These are phyloP conservation scores for Teunomyces kruisii DNA, from an alignment of 805 yeast genomes.

Conservation along the genomic window DNA sequence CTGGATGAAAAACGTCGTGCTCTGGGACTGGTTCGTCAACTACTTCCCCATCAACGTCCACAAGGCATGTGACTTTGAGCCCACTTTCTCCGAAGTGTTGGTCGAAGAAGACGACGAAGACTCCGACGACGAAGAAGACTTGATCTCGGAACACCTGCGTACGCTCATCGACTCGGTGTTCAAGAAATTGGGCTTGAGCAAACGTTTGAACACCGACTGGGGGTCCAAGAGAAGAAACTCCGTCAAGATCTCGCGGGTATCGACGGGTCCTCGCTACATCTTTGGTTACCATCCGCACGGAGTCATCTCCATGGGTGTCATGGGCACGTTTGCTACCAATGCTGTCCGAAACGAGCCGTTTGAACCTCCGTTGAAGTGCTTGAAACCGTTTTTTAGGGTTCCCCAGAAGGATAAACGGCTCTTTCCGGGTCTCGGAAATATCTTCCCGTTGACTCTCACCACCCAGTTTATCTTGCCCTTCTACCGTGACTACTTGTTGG, in stretches of 20 bases:
- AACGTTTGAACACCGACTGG: slow-evolving; percentile 33
- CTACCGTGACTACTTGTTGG: slow-evolving; percentile 79
- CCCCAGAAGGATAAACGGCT: slow-evolving; percentile 65
- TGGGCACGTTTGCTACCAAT: slow-evolving; percentile 75
- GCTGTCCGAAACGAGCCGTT: slow-evolving; percentile 43
- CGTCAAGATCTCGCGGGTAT: slow-evolving; percentile 18
- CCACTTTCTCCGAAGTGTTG: slow-evolving; percentile 56
- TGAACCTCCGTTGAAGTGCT: slow-evolving; percentile 31
- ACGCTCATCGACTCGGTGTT: slow-evolving; percentile 37
- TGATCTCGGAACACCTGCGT: slow-evolving; percentile 36
- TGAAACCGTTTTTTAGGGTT: slow-evolving; percentile 49
- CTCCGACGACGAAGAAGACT: slow-evolving; percentile 43
- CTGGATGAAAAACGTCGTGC: slow-evolving; percentile 51
- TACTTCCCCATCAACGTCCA: slow-evolving; percentile 80
- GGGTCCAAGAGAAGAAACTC: slow-evolving; percentile 5
- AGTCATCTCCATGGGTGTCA: slow-evolving; percentile 86
- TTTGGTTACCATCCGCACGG: slow-evolving; percentile 98
- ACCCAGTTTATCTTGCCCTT: slow-evolving; percentile 84
- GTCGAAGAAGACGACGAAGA: slow-evolving; percentile 23
- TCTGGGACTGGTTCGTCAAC: slow-evolving; percentile 72
- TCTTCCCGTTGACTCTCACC: slow-evolving; percentile 74
- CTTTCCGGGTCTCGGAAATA: slow-evolving; percentile 80
- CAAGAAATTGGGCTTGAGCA: slow-evolving; percentile 35
- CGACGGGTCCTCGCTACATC: slow-evolving; percentile 72
- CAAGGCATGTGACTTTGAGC: slow-evolving; percentile 67